Evolutionary conservation across 768 basidiomycete species (phyloP).

Genomic region (Macrolepiota dolichaula): DNA sequence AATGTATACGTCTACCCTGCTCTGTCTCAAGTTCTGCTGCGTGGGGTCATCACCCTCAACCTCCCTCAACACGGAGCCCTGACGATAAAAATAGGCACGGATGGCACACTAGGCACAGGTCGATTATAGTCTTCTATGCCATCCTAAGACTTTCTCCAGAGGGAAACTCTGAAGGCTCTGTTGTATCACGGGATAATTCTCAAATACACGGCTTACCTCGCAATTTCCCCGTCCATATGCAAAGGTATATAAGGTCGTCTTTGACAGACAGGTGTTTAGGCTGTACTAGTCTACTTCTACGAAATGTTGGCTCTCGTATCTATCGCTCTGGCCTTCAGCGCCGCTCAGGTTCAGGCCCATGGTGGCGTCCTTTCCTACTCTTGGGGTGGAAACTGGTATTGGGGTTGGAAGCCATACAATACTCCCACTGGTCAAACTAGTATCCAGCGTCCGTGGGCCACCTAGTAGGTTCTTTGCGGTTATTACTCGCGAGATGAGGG

Average conservation of each 20-base stretch:
- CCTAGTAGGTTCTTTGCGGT: slow-evolving; percentile 28
- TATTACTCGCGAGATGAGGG: neutral
- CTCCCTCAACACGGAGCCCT: no score
- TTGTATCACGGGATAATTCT: neutral
- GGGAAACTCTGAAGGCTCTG: neutral
- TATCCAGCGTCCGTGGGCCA: slow-evolving; percentile 42
- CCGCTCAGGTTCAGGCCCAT: slow-evolving; percentile 32
- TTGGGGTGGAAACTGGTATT: slow-evolving; percentile 34
- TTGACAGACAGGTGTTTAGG: neutral
- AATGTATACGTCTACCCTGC: no score
- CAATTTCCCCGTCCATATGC: no score
- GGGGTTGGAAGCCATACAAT: slow-evolving; percentile 42
- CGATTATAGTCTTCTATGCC: neutral
- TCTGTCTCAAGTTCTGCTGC: no score
- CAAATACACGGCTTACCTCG: neutral
- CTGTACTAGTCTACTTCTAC: neutral
- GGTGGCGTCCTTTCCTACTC: slow-evolving; percentile 43
- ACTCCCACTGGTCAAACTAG: slow-evolving; percentile 35
- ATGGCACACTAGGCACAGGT: neutral
- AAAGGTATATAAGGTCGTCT: neutral
- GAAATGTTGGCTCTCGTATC: slow-evolving; percentile 28
- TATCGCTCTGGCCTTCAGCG: slow-evolving; percentile 25
- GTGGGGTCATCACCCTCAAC: no score
- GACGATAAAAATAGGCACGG: neutral
- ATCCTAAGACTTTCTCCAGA: neutral